Evolutionary conservation across 1,284 basidiomycete genomes (phyloP), one percentile per base, ranked within the genome.

Genomic region (Malassezia furfur): DNA sequence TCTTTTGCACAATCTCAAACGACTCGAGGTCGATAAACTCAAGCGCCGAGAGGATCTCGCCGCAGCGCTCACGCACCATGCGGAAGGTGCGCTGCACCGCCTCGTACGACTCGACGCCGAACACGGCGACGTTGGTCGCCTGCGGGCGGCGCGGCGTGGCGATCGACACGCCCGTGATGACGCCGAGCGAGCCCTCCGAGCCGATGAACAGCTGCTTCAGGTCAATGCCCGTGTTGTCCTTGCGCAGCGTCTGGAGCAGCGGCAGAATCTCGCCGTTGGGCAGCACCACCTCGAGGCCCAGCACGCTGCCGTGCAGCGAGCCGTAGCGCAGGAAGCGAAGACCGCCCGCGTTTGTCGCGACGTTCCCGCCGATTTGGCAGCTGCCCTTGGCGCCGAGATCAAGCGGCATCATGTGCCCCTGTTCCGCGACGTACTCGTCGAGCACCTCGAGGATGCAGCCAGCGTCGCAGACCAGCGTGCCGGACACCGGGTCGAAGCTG

Each of bases 181-280:
- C 80, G 45, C 94, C 93, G 31, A 98, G 84, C 0, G 91, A 93
- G 50, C 94, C 94, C 76, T 99, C 94, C 10, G 88, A 86, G 19
- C 94, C 94, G 66, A 99, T 96, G 77, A 98, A 99, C 7, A 99
- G 82, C 75, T 98, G 94, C 77, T 99, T 98, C 48, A 98, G 80
- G 75, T 99, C 94, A 73, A 96, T 93, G n/a, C 93, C 91, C 2
- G 94, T 99, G 76, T 99, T 99, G 77, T 99, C 94, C 78, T 99
- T 99, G 46, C 94, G 83, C 56, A 98, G 78, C 1, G 76, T 76
- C 5, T 68, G 69, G 3, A 74, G 65, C 19, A 62, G 63, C 39
- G 72, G 65, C 45, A 74, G 60, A 57, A 99, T 81, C n/a, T 87
- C 88, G n/a, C 94, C 77, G 69, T 98, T 88, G 1, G 94, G 88